A percentile compares a stretch with the other conserved stretches of the same genome.
Conservation (phyloP, 306 rosid genomes). For the Chamaecrista fasciculata region DNA sequence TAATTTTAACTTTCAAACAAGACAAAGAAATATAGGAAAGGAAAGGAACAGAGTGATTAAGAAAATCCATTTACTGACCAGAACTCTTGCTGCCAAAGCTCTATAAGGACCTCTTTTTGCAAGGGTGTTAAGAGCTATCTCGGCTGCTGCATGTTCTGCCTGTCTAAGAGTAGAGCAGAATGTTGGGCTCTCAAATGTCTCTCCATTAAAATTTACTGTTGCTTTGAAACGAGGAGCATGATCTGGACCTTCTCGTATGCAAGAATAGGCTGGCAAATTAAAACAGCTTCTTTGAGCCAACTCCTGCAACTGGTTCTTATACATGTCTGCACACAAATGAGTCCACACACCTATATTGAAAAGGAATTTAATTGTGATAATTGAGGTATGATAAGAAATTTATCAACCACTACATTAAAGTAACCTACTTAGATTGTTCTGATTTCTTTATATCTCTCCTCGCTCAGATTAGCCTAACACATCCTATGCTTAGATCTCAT, state of each 20-base stretch:
- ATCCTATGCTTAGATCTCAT: background rate
- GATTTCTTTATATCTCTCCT: conserved; percentile 1
- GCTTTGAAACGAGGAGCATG: conserved; percentile 89
- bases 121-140: conserved; percentile 67
- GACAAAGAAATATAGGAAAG: background rate
- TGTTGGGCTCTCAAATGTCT: conserved; percentile 75
- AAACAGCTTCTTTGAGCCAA: conserved; percentile 93
- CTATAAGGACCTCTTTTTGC: conserved; percentile 77
- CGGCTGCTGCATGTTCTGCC: conserved; percentile 89
- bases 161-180: conserved; percentile 79
- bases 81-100: conserved; percentile 78
- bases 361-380: background rate
- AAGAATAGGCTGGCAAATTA: conserved; percentile 83
- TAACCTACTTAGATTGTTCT: background rate
- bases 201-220: conserved; percentile 81
- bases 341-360: background rate
- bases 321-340: conserved; percentile 54
- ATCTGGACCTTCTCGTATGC: conserved; percentile 90
- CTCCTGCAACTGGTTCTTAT: conserved; percentile 75
- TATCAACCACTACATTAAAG: background rate
- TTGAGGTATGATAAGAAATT: background rate
- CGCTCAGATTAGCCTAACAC: background rate
- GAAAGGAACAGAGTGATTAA: background rate
- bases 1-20: background rate
- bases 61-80: conserved; percentile 45